phyloP scores from a whole-genome alignment of 164 flowering plant genomes.

The Euptelea pleiosperma region DNA sequence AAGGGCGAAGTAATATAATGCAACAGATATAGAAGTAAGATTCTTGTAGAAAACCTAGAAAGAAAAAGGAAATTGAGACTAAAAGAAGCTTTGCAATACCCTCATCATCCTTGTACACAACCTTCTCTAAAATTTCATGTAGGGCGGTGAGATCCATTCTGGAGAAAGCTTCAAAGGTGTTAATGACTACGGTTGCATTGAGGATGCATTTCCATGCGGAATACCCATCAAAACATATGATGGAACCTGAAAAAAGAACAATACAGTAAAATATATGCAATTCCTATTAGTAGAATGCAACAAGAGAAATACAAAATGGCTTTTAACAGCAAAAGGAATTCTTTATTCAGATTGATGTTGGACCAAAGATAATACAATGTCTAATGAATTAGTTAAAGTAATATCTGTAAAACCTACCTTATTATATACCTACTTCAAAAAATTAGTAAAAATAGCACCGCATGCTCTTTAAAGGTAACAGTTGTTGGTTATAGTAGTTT shows the following conservation, averaged over 20 bases:
- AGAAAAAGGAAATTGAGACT: background rate
- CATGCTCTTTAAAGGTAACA: too few species aligned
- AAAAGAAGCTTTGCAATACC: conserved; percentile 47
- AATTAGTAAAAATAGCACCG: background rate
- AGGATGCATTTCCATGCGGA: conserved; percentile 36
- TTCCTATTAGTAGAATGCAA: background rate
- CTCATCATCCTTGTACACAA: conserved; percentile 88
- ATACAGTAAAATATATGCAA: background rate
- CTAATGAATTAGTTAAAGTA: too few species aligned
- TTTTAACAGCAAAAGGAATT: background rate
- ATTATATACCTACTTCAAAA: too few species aligned
- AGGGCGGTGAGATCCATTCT: conserved; percentile 80
- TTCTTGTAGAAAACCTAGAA: background rate
- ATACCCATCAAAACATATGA: conserved; percentile 66
- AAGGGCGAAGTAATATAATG: conserved; percentile 17
- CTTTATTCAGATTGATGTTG: background rate
- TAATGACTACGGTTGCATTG: conserved; percentile 35
- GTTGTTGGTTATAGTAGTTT: too few species aligned
- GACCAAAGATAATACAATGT: too few species aligned
- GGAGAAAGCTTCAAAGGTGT: conserved; percentile 79
- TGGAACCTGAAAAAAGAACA: conserved; percentile 46
- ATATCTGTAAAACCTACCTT: too few species aligned
- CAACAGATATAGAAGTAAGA: background rate
- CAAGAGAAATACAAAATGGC: background rate
- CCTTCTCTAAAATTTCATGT: conserved; percentile 73